phyloP scores from a whole-genome alignment of 2,329 filamentous ascomycete species.

The Aureobasidium namibiae region DNA sequence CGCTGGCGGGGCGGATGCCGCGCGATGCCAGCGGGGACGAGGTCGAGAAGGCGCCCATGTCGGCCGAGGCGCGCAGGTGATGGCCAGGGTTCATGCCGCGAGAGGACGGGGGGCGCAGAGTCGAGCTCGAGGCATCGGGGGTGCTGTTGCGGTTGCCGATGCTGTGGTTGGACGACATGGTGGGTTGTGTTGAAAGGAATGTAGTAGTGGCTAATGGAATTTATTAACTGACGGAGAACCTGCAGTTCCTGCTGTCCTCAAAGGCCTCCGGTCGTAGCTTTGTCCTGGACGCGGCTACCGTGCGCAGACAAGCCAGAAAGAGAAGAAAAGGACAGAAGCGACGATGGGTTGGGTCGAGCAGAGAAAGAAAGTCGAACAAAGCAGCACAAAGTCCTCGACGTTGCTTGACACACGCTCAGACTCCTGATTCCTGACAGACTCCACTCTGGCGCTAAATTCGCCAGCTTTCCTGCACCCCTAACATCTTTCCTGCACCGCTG shows the following conservation, averaged over 20 bases:
- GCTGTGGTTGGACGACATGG: constrained; percentile 36
- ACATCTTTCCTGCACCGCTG: not conserved
- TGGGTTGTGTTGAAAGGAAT: constrained; percentile 6
- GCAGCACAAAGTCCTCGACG: not conserved
- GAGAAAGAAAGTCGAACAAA: constrained; percentile 6
- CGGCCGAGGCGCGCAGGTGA: constrained; percentile 87
- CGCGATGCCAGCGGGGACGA: constrained; percentile 62
- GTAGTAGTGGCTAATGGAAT: constrained; percentile 13
- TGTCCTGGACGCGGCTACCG: constrained; percentile 3
- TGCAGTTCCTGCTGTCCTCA: constrained; percentile 81
- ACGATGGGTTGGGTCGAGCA: not conserved
- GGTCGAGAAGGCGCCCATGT: constrained; percentile 74
- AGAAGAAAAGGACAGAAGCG: constrained; percentile 3
- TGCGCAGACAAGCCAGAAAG: not conserved
- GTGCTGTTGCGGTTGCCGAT: constrained; percentile 86
- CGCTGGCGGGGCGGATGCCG: constrained; percentile 82
- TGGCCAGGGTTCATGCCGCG: constrained; percentile 70
- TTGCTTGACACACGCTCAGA: constrained; percentile 7
- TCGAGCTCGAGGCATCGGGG: constrained; percentile 76
- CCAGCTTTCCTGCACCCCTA: not conserved
- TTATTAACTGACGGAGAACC: constrained; percentile 42
- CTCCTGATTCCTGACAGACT: constrained; percentile 5
- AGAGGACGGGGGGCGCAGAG: constrained; percentile 74
- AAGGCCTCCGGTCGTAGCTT: constrained; percentile 47
- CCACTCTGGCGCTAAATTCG: constrained; percentile 4